Evolutionary conservation across 164 flowering plant genomes (phyloP).

Genomic region (Dillenia turbinata): DNA sequence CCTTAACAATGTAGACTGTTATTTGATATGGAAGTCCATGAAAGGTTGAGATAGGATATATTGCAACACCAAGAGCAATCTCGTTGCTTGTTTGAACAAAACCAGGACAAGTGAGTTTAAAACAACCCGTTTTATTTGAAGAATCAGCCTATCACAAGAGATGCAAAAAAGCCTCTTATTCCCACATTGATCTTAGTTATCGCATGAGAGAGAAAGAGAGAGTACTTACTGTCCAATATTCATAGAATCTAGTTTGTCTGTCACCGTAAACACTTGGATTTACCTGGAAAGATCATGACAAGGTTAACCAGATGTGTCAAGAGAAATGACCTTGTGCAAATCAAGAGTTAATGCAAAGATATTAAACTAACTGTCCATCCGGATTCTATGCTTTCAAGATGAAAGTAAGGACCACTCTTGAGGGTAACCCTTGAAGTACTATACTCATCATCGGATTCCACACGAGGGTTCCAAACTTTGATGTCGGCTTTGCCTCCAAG

Average conservation of each 20-base stretch:
- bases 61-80: slow-evolving; percentile 50
- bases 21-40: slow-evolving; percentile 29
- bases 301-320: background rate
- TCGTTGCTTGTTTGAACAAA: slow-evolving; percentile 49
- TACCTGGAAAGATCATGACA: slow-evolving; percentile 29
- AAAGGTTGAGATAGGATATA: slow-evolving; percentile 32
- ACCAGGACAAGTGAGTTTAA: slow-evolving; percentile 52
- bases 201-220: too few species aligned
- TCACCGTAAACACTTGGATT: slow-evolving; percentile 57
- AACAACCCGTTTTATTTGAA: slow-evolving; percentile 44
- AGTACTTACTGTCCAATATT: slow-evolving; percentile 52
- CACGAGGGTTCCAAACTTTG: slow-evolving; percentile 38
- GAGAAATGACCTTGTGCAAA: background rate
- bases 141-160: slow-evolving; percentile 30
- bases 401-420: slow-evolving; percentile 26
- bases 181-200: background rate
- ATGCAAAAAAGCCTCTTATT: background rate
- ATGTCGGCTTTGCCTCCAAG: slow-evolving; percentile 44
- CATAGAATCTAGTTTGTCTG: slow-evolving; percentile 33
- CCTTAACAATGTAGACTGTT: slow-evolving; percentile 32
- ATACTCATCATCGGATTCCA: slow-evolving; percentile 45
- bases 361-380: slow-evolving; percentile 51
- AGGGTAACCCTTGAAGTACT: slow-evolving; percentile 31
- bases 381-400: slow-evolving; percentile 27
- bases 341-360: background rate